Conservation (phyloP, 331 rosid genomes). For the Spiraea crenata region DNA sequence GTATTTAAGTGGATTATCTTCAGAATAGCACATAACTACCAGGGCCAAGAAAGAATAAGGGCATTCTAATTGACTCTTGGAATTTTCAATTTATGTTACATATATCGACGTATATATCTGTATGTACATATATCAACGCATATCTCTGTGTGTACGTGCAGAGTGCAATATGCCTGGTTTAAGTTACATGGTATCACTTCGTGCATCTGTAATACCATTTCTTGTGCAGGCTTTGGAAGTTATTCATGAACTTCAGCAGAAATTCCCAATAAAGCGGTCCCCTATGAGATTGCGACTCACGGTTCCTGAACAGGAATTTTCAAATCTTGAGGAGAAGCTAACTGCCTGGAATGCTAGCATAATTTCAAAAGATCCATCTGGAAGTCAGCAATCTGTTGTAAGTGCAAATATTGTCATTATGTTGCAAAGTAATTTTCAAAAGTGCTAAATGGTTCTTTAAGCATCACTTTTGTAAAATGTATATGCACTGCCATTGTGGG, state of each 20-base stretch:
- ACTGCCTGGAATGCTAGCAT: constrained; percentile 64
- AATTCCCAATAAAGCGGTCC: constrained; percentile 83
- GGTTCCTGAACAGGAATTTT: constrained; percentile 47
- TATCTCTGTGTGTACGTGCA: not conserved
- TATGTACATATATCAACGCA: not conserved
- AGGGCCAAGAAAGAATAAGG: not conserved
- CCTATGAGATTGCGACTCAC: constrained; percentile 70
- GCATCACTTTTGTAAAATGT: not conserved
- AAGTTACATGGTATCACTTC: not conserved
- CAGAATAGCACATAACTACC: not conserved
- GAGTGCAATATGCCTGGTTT: not conserved
- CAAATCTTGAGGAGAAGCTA: constrained; percentile 63
- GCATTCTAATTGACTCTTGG: not conserved
- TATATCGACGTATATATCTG: not conserved
- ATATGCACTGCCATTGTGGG: constrained; percentile 5
- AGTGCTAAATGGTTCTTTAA: not conserved
- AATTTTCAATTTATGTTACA: not conserved
- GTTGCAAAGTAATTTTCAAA: constrained; percentile 1
- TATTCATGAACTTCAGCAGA: constrained; percentile 94
- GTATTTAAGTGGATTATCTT: not conserved
- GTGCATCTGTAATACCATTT: constrained; percentile 1
- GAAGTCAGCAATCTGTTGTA: constrained; percentile 65
- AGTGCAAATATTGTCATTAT: constrained; percentile 25
- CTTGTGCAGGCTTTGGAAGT: constrained; percentile 79
- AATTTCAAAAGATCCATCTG: constrained; percentile 63